Conservation (phyloP, 2,329 filamentous ascomycete genomes). For the Cladobotryum protrusum region DNA sequence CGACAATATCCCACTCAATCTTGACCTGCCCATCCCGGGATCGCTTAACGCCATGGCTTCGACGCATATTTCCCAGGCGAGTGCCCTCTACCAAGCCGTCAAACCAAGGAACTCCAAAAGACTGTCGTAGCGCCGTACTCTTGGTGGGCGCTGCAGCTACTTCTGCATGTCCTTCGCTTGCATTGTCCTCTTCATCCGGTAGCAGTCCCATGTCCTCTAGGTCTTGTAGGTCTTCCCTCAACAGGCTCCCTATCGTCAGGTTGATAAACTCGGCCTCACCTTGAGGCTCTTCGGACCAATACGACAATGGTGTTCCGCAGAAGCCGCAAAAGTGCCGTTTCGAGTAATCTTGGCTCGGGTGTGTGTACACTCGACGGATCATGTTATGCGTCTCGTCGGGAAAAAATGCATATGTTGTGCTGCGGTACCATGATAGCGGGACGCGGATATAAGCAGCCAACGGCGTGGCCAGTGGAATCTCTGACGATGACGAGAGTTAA, state of each 20-base stretch:
- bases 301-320: constrained; percentile 79
- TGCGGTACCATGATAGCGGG: constrained; percentile 74
- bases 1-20: constrained; percentile 79
- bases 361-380: constrained; percentile 63
- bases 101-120: constrained; percentile 78
- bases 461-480: constrained; percentile 64
- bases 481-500: constrained; percentile 21
- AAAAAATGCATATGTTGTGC: constrained; percentile 67
- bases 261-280: constrained; percentile 73
- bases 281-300: constrained; percentile 70
- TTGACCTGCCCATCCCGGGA: constrained; percentile 58
- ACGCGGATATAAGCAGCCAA: constrained; percentile 78
- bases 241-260: constrained; percentile 72
- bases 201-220: constrained; percentile 72
- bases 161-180: constrained; percentile 18
- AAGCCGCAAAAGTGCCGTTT: constrained; percentile 85
- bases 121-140: constrained; percentile 39
- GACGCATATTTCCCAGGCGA: constrained; percentile 60
- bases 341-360: constrained; percentile 49
- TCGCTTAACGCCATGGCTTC: constrained; percentile 46
- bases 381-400: constrained; percentile 65
- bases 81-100: constrained; percentile 75
- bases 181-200: constrained; percentile 36
- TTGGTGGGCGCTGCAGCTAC: constrained; percentile 18
- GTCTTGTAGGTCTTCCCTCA: constrained; percentile 62